These are phyloP conservation scores for Saturnispora serradocipensis DNA, from an alignment of 805 yeast species.

Conservation along the genomic window DNA sequence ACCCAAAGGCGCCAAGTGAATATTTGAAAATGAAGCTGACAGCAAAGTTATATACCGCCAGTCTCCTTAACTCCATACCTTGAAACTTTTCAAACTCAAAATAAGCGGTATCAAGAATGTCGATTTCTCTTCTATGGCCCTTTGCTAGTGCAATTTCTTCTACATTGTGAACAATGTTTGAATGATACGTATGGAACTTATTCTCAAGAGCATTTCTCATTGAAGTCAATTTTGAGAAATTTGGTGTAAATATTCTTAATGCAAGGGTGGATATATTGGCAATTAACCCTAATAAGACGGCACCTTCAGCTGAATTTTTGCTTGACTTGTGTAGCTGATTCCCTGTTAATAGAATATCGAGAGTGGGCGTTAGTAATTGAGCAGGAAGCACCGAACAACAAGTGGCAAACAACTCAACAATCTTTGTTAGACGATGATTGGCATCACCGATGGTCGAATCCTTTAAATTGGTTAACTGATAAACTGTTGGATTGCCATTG, in stretches of 20 bases:
- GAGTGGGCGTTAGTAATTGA: conserved; percentile 72
- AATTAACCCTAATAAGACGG: conserved; percentile 64
- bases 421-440: conserved; percentile 76
- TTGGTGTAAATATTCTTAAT: conserved; percentile 74
- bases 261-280: conserved; percentile 74
- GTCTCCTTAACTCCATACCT: conserved; percentile 61
- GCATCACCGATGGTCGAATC: conserved; percentile 48
- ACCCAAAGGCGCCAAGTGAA: conserved; percentile 93
- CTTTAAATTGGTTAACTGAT: conserved; percentile 50
- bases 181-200: conserved; percentile 71
- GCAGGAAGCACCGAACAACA: conserved; percentile 71
- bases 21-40: conserved; percentile 86
- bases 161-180: conserved; percentile 65
- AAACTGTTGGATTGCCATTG: conserved; percentile 58
- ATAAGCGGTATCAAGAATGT: conserved; percentile 67
- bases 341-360: conserved; percentile 74
- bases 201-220: conserved; percentile 77
- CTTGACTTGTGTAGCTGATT: conserved; percentile 58
- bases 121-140: conserved; percentile 75
- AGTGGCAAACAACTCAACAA: conserved; percentile 62
- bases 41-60: conserved; percentile 71
- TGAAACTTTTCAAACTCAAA: conserved; percentile 73
- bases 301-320: conserved; percentile 71
- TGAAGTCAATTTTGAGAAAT: conserved; percentile 73
- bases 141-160: conserved; percentile 84